phyloP scores from a whole-genome alignment of 805 yeast species.

The Cyberlindnera maritima region DNA sequence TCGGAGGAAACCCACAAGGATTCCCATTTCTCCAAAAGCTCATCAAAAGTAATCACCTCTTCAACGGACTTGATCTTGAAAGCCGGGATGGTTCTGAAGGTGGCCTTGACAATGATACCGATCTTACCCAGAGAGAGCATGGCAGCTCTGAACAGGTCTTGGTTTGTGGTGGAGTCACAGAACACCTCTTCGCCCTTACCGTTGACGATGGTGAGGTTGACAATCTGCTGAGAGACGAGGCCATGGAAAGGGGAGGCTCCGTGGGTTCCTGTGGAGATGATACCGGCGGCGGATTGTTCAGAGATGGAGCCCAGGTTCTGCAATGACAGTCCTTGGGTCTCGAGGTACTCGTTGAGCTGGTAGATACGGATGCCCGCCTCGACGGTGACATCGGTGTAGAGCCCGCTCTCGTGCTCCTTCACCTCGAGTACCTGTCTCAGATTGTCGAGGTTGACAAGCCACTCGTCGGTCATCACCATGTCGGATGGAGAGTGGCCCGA shows the following conservation, averaged over 20 bases:
- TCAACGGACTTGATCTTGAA: conserved; percentile 79
- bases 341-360: conserved; percentile 68
- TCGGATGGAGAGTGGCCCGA: conserved; percentile 95
- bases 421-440: conserved; percentile 54
- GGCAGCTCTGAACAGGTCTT: conserved; percentile 76
- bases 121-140: conserved; percentile 84
- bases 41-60: conserved; percentile 76
- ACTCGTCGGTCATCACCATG: conserved; percentile 81
- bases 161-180: conserved; percentile 51
- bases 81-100: conserved; percentile 79
- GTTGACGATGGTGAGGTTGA: conserved; percentile 68
- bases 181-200: conserved; percentile 69
- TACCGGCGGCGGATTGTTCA: conserved; percentile 93
- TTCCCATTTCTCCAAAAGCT: conserved; percentile 71
- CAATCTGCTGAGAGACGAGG: conserved; percentile 82
- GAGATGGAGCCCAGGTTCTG: conserved; percentile 93
- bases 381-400: conserved; percentile 86
- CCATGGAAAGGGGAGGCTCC: conserved; percentile 96
- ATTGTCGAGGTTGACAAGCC: conserved; percentile 85
- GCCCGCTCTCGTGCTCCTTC: conserved; percentile 49
- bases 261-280: conserved; percentile 94
- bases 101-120: conserved; percentile 84
- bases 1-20: conserved; percentile 86
- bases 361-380: conserved; percentile 86
- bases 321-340: conserved; percentile 64